Conservation (phyloP, 2,329 filamentous ascomycete species). For the Bipolaris cookei region DNA sequence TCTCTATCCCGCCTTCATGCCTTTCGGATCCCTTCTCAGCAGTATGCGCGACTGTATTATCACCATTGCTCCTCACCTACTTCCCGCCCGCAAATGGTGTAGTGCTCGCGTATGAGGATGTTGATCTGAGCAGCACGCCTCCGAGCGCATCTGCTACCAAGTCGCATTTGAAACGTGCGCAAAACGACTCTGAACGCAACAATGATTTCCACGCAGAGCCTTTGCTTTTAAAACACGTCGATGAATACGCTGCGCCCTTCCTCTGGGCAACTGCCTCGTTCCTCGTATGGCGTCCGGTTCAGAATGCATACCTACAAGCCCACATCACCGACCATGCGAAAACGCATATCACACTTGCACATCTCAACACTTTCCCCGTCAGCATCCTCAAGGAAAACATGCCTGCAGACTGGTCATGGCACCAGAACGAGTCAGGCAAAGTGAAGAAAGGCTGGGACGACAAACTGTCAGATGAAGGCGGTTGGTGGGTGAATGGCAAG, state of each 20-base stretch:
- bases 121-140: constrained; percentile 67
- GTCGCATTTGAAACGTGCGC: constrained; percentile 15
- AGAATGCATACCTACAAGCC: constrained; percentile 77
- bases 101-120: constrained; percentile 75
- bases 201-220: constrained; percentile 13
- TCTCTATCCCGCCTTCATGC: constrained; percentile 74
- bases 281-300: constrained; percentile 77
- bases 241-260: constrained; percentile 84
- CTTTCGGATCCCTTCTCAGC: constrained; percentile 73
- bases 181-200: constrained; percentile 7
- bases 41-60: constrained; percentile 75
- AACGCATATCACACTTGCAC: constrained; percentile 85
- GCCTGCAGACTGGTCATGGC: constrained; percentile 80
- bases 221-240: constrained; percentile 35
- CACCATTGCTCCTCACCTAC: constrained; percentile 77
- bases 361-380: constrained; percentile 91
- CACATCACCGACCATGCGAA: constrained; percentile 85
- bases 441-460: constrained; percentile 38
- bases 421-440: constrained; percentile 34
- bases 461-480: constrained; percentile 57
- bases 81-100: constrained; percentile 75
- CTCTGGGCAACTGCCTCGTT: constrained; percentile 90
- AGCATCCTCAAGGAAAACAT: constrained; percentile 79
- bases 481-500: constrained; percentile 75
- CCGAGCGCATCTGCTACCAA: constrained; percentile 7